phyloP scores from a whole-genome alignment of 371 early-diverging fungal genomes.

The Vairimorpha necatrix region DNA sequence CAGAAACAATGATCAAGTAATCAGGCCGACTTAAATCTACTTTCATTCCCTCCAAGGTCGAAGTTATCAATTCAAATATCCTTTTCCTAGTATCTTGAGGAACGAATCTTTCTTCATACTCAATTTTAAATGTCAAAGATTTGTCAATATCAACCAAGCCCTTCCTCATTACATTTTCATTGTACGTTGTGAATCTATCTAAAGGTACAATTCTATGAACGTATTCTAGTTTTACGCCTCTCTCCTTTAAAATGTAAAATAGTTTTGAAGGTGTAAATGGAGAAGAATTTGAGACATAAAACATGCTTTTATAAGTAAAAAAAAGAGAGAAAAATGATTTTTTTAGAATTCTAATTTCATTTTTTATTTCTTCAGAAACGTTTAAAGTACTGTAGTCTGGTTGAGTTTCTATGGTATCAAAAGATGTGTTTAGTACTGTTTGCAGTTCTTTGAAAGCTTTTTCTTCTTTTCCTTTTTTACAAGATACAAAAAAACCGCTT shows the following conservation, averaged over 20 bases:
- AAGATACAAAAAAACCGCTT: slow-evolving; percentile 42
- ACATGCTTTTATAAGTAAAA: slow-evolving; percentile 31
- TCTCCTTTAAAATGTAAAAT: slow-evolving; percentile 11
- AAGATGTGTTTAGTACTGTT: background rate
- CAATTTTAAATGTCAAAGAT: slow-evolving; percentile 33
- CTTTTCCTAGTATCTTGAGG: slow-evolving; percentile 9
- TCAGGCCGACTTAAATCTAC: slow-evolving; percentile 37
- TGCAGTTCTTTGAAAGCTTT: slow-evolving; percentile 39
- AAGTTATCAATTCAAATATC: slow-evolving; percentile 31
- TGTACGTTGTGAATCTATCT: slow-evolving; percentile 22
- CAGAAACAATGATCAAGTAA: slow-evolving; percentile 37
- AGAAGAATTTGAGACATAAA: slow-evolving; percentile 20
- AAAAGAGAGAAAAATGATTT: slow-evolving; percentile 14
- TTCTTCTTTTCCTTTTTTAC: slow-evolving; percentile 35
- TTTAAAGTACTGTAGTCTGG: background rate
- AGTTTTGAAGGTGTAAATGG: background rate
- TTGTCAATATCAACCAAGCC: background rate
- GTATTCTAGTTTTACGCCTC: slow-evolving; percentile 10
- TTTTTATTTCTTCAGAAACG: slow-evolving; percentile 15
- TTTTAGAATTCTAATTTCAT: slow-evolving; percentile 12
- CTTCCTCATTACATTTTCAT: slow-evolving; percentile 9
- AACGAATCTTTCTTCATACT: slow-evolving; percentile 38
- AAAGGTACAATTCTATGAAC: slow-evolving; percentile 35
- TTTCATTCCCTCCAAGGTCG: slow-evolving; percentile 3
- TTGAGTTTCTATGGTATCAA: background rate